Evolutionary conservation across 78 protist species (phyloP).

Genomic region (Dictyostelium brefeldianum): DNA sequence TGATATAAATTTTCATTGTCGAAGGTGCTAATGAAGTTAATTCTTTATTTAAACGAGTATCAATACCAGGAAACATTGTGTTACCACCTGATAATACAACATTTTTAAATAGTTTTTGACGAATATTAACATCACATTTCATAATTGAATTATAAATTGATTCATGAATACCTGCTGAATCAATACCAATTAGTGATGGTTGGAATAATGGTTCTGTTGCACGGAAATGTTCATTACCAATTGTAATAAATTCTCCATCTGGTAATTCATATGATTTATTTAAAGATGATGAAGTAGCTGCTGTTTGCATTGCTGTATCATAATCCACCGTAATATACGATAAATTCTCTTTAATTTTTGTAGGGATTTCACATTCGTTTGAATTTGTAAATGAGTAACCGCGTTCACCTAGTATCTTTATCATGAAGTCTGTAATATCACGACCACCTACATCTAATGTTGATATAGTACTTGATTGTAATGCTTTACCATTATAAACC

Average conservation of each 20-base stretch:
- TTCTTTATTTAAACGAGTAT: neutral
- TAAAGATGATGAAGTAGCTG: constrained; percentile 82
- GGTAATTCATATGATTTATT: constrained; percentile 93
- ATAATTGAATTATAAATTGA: constrained; percentile 63
- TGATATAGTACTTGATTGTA: too few relatives aligned
- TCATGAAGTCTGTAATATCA: constrained; percentile 95
- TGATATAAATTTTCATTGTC: constrained; percentile 41
- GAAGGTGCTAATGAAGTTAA: neutral
- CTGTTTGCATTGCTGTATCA: constrained; percentile 87
- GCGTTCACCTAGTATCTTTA: constrained; percentile 91
- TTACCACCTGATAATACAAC: constrained; percentile 88
- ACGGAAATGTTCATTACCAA: constrained; percentile 73
- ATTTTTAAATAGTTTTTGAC: constrained; percentile 82
- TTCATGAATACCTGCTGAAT: constrained; percentile 84
- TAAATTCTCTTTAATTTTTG: constrained; percentile 91
- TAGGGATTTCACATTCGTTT: neutral
- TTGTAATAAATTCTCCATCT: constrained; percentile 47
- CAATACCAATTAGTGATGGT: constrained; percentile 83
- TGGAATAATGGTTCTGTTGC: constrained; percentile 93
- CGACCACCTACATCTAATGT: constrained; percentile 92
- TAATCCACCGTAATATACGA: constrained; percentile 89
- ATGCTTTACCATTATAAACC: neutral
- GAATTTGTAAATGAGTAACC: constrained; percentile 95
- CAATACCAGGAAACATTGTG: constrained; percentile 75
- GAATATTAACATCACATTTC: constrained; percentile 87